Evolutionary conservation across 306 rosid species (phyloP).

Genomic region (Arachis hypogaea): DNA sequence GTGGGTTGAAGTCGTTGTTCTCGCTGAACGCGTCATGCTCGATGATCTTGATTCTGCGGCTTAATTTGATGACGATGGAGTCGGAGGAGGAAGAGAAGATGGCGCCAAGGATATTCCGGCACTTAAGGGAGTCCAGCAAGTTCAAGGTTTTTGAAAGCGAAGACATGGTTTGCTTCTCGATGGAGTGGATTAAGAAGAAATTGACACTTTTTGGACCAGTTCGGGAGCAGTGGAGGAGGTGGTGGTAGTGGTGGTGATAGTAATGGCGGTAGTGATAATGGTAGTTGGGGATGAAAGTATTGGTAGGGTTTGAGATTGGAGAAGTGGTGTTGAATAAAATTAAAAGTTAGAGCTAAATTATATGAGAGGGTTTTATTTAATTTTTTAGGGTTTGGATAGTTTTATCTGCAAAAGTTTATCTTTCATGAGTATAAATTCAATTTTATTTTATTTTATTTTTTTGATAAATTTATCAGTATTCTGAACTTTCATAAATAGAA

Average conservation of each 20-base stretch:
- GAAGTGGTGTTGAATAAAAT: too few relatives aligned
- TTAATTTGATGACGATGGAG: slow-evolving; percentile 67
- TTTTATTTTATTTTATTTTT: too few relatives aligned
- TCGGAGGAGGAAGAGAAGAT: slow-evolving; percentile 90
- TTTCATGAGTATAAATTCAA: too few relatives aligned
- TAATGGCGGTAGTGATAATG: too few relatives aligned
- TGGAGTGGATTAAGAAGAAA: slow-evolving; percentile 60
- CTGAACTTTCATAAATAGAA: too few relatives aligned
- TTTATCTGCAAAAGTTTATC: too few relatives aligned
- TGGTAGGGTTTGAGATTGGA: too few relatives aligned
- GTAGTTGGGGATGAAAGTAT: too few relatives aligned
- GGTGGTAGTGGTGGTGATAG: slow-evolving; percentile 66
- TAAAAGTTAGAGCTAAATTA: too few relatives aligned
- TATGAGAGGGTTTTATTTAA: too few relatives aligned
- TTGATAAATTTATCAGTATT: too few relatives aligned
- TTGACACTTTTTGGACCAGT: slow-evolving; percentile 72
- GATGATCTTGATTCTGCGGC: slow-evolving; percentile 68
- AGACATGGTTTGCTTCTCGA: slow-evolving; percentile 73
- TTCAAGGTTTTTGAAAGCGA: slow-evolving; percentile 83
- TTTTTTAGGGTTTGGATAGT: too few relatives aligned
- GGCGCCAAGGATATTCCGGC: slow-evolving; percentile 74
- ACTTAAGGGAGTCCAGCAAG: slow-evolving; percentile 79
- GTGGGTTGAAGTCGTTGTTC: slow-evolving; percentile 78
- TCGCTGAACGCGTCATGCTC: slow-evolving; percentile 75
- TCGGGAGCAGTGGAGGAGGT: not conserved